Conservation (phyloP, 768 basidiomycete species). For the Lactifluus rugatus region DNA sequence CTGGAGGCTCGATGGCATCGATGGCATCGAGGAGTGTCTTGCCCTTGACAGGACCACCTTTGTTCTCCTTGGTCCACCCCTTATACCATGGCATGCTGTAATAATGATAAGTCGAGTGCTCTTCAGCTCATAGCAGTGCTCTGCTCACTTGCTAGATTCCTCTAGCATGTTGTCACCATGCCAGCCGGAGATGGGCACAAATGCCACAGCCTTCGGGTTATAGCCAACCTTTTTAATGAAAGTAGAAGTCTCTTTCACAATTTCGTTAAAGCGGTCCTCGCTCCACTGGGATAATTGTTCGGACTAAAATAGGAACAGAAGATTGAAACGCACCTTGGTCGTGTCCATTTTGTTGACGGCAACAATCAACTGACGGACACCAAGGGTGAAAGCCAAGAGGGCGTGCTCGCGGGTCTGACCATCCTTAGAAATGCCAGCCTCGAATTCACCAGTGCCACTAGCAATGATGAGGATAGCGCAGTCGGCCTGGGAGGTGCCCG, state of each 20-base stretch:
- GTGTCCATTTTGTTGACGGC: constrained; percentile 99
- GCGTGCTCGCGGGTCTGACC: constrained; percentile 99
- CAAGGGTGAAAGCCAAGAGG: constrained; percentile 98
- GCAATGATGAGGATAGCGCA: constrained; percentile 99
- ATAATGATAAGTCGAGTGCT: constrained; percentile 10
- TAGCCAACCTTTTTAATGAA: constrained; percentile 99
- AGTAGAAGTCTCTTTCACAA: constrained; percentile 92
- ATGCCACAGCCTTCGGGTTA: constrained; percentile 97
- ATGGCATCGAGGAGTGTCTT: constrained; percentile 99
- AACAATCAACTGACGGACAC: constrained; percentile 99
- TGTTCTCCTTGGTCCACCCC: constrained; percentile 97
- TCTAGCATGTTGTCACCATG: constrained; percentile 99
- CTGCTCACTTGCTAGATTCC: constrained; percentile 81
- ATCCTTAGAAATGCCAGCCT: constrained; percentile 99
- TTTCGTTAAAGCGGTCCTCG: constrained; percentile 99
- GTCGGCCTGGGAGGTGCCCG: constrained; percentile 99
- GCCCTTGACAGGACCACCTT: constrained; percentile 88
- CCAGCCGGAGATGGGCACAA: constrained; percentile 99
- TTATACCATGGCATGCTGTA: constrained; percentile 98
- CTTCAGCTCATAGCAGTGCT: neutral
- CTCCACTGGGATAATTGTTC: constrained; percentile 61
- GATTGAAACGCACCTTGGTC: constrained; percentile 57
- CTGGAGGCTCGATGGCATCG: constrained; percentile 97
- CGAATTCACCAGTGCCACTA: constrained; percentile 98
- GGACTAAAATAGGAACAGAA: neutral